These are phyloP conservation scores for Cystobasidiaceae sp. DNA, from an alignment of 1,284 basidiomycete genomes.

Conservation along the genomic window DNA sequence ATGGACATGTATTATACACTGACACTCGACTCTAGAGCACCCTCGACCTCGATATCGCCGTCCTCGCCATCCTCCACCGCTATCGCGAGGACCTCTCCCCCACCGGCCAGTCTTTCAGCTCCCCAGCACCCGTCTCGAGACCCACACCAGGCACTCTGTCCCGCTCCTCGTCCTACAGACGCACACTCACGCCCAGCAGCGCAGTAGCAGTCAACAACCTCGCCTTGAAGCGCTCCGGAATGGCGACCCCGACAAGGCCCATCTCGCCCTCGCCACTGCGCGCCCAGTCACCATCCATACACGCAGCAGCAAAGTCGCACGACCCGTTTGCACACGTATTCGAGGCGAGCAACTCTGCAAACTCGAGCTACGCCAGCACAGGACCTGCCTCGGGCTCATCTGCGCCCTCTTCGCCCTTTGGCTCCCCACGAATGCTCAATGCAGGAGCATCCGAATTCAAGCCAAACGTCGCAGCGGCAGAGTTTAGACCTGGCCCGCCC, in stretches of 20 bases:
- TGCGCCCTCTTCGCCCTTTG: slow-evolving; percentile 36
- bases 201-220: no score
- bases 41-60: slow-evolving; percentile 37
- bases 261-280: slow-evolving; percentile 25
- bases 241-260: slow-evolving; percentile 15
- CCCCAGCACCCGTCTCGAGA: slow-evolving; percentile 34
- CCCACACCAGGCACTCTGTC: slow-evolving; percentile 38
- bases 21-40: neutral
- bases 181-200: slow-evolving; percentile 29
- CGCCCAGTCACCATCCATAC: slow-evolving; percentile 21
- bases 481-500: slow-evolving; percentile 28
- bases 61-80: slow-evolving; percentile 39
- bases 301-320: slow-evolving; percentile 10
- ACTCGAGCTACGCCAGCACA: neutral
- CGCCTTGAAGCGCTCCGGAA: slow-evolving; percentile 25
- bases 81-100: slow-evolving; percentile 40
- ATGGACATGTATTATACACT: neutral
- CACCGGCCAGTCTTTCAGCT: slow-evolving; percentile 37
- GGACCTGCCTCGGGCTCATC: slow-evolving; percentile 1
- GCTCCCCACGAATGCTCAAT: slow-evolving; percentile 36
- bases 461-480: slow-evolving; percentile 30
- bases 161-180: slow-evolving; percentile 40
- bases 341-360: neutral
- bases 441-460: slow-evolving; percentile 40
- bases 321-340: slow-evolving; percentile 4